Percentiles rank a stretch among this genome's conserved stretches.
Conservation (phyloP, 176 grass and related monocot genomes). For the Areca catechu region DNA sequence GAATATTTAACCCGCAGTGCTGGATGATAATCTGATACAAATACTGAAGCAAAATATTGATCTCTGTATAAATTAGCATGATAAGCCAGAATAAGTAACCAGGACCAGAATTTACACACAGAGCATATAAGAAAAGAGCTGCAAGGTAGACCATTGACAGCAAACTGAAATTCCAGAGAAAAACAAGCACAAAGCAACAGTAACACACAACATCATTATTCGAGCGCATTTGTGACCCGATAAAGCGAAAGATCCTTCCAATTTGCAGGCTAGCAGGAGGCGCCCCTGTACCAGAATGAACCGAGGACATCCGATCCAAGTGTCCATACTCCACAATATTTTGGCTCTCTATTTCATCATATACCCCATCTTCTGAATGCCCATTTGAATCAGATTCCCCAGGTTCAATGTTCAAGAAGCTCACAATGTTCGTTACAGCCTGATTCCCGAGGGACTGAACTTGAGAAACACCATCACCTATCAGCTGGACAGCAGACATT, state of each 20-base stretch:
- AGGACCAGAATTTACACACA: constrained; percentile 93
- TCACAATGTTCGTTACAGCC: constrained; percentile 97
- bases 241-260: constrained; percentile 65
- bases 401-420: constrained; percentile 88
- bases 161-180: constrained; percentile 97
- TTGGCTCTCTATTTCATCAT: constrained; percentile 44
- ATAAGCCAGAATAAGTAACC: constrained; percentile 89
- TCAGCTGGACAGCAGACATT: constrained; percentile 86
- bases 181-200: constrained; percentile 85
- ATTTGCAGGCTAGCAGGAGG: constrained; percentile 51
- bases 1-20: constrained; percentile 80
- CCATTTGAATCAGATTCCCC: constrained; percentile 49
- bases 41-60: constrained; percentile 89
- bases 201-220: constrained; percentile 99
- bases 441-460: constrained; percentile 93
- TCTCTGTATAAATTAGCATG: constrained; percentile 91
- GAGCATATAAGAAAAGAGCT: constrained; percentile 92
- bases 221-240: constrained; percentile 93
- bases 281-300: constrained; percentile 27
- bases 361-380: constrained; percentile 31
- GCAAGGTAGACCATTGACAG: constrained; percentile 91
- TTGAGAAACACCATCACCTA: constrained; percentile 97
- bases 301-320: constrained; percentile 54
- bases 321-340: constrained; percentile 32
- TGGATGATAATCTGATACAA: constrained; percentile 98